Percentiles rank a stretch among this genome's conserved stretches.
These are phyloP conservation scores for Amylocystis lapponica DNA, from an alignment of 768 basidiomycete species.

Conservation along the genomic window DNA sequence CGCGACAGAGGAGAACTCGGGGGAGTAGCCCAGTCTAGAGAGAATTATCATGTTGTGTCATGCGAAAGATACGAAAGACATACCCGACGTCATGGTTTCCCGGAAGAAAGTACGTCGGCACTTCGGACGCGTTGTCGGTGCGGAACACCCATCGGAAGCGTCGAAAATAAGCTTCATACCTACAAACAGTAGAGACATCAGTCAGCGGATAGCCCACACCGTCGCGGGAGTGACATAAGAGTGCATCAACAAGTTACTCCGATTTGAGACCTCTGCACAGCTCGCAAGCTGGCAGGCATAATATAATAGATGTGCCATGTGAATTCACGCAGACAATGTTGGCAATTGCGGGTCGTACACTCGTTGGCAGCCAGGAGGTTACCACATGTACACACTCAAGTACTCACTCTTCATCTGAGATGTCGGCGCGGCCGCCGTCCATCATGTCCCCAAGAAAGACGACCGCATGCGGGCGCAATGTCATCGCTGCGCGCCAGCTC, in stretches of 20 bases:
- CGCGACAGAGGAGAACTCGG: conserved; percentile 19
- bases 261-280: too few species aligned
- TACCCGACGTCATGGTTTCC: conserved; percentile 92
- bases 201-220: too few species aligned
- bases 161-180: conserved; percentile 66
- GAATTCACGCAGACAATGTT: too few species aligned
- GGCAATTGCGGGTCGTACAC: too few species aligned
- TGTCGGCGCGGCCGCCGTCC: conserved; percentile 70
- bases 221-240: too few species aligned
- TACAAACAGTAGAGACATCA: conserved; percentile 29
- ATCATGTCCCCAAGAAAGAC: conserved; percentile 92
- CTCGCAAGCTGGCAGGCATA: too few species aligned
- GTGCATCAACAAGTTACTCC: too few species aligned
- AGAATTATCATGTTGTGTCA: conserved; percentile 1
- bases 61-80: too few species aligned
- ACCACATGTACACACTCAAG: background rate
- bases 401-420: conserved; percentile 65
- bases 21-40: conserved; percentile 24
- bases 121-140: conserved; percentile 21
- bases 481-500: conserved; percentile 67
- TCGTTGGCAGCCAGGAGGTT: too few species aligned
- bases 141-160: conserved; percentile 73
- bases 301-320: background rate
- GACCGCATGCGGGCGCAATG: conserved; percentile 60
- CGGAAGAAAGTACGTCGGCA: conserved; percentile 67